Percentiles rank a stretch among this genome's conserved stretches.
Evolutionary conservation across 345 rosid genomes (phyloP).

Genomic region (Salix purpurea): DNA sequence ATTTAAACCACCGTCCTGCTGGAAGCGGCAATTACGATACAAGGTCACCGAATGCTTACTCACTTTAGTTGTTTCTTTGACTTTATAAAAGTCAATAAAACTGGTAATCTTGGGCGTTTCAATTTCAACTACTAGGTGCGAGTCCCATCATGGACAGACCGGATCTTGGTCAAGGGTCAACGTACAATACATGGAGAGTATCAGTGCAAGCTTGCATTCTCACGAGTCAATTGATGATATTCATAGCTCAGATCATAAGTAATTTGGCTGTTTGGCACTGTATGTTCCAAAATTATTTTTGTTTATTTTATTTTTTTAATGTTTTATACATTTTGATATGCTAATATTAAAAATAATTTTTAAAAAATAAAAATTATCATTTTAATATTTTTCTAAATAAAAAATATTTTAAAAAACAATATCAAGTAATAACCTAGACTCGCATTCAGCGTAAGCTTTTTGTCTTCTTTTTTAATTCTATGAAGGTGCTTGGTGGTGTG

Average conservation of each 20-base stretch:
- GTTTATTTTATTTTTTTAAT: too few relatives aligned
- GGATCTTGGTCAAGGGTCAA: slow-evolving; percentile 45
- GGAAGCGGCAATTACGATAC: slow-evolving; percentile 65
- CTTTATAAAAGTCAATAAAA: background rate
- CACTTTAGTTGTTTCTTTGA: background rate
- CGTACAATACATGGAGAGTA: slow-evolving; percentile 13
- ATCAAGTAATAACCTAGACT: too few relatives aligned
- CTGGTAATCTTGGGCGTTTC: background rate
- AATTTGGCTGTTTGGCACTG: too few relatives aligned
- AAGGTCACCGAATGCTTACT: slow-evolving; percentile 28
- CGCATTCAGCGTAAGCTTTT: too few relatives aligned
- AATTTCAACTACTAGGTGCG: slow-evolving; percentile 20
- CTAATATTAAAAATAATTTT: too few relatives aligned
- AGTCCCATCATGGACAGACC: slow-evolving; percentile 59
- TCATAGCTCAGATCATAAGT: slow-evolving; percentile 36
- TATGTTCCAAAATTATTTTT: too few relatives aligned
- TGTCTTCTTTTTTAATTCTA: too few relatives aligned
- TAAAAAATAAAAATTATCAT: too few relatives aligned
- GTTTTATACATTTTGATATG: too few relatives aligned
- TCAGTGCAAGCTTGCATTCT: slow-evolving; percentile 36
- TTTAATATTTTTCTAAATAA: too few relatives aligned
- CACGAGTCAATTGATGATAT: slow-evolving; percentile 47
- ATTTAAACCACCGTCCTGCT: slow-evolving; percentile 59
- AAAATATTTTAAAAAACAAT: too few relatives aligned
- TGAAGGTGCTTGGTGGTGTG: too few relatives aligned